Conservation (phyloP, 2,329 filamentous ascomycete species). For the Trichoderma koningii region DNA sequence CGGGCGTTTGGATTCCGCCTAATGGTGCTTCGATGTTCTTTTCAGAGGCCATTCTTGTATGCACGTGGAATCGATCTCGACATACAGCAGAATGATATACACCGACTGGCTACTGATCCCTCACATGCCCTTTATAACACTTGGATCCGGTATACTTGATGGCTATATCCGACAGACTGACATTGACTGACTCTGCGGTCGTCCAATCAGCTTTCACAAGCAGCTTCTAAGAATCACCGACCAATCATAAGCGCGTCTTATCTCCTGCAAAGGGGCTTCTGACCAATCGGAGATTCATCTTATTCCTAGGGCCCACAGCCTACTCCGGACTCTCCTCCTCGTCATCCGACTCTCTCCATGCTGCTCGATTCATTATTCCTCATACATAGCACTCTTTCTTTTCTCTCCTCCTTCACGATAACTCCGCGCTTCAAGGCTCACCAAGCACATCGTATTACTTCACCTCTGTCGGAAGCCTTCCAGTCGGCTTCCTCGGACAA, state of each 20-base stretch:
- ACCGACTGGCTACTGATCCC: not conserved
- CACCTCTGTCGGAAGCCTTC: not conserved
- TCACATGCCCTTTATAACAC: slow-evolving; percentile 4
- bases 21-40: not conserved
- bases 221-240: not conserved
- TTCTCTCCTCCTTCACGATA: not conserved
- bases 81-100: not conserved
- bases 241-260: slow-evolving; percentile 6
- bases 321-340: not conserved
- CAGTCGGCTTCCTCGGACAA: not conserved
- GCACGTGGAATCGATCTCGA: not conserved
- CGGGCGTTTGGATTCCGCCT: not conserved
- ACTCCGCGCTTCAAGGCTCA: not conserved
- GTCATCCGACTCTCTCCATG: not conserved
- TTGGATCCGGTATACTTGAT: too few species aligned
- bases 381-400: not conserved
- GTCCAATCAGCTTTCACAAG: not conserved
- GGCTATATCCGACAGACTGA: too few species aligned
- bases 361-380: not conserved
- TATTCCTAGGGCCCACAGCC: slow-evolving; percentile 16
- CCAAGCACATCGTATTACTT: not conserved
- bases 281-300: slow-evolving; percentile 1
- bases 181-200: too few species aligned
- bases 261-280: not conserved
- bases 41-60: not conserved